A percentile compares a stretch with the other conserved stretches of the same genome.
Conservation (phyloP, 2,329 filamentous ascomycete species). For the Colletotrichum destructivum region DNA sequence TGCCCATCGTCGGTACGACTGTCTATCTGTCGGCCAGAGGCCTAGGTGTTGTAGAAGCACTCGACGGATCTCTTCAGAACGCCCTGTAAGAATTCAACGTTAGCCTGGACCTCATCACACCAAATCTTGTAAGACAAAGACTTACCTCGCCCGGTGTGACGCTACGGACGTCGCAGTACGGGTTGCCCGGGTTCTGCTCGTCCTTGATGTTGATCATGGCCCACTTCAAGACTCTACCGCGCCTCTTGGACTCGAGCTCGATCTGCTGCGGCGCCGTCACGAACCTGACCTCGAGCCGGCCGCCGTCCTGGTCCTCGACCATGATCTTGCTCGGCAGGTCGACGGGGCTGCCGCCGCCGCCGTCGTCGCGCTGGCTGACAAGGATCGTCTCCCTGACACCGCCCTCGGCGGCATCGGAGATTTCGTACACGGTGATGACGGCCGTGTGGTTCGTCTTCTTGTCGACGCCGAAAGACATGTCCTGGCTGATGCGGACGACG, state of each 20-base stretch:
- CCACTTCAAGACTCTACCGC: too few species aligned
- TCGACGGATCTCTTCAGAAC: too few species aligned
- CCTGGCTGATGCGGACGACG: conserved; percentile 10
- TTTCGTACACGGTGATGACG: conserved; percentile 7
- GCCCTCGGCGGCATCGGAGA: background rate
- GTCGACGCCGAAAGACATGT: background rate
- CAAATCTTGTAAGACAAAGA: too few species aligned
- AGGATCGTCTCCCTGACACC: background rate
- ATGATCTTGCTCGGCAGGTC: conserved; percentile 2
- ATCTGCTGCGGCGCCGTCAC: background rate
- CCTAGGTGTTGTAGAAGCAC: too few species aligned
- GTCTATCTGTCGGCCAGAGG: too few species aligned
- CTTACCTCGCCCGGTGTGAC: too few species aligned
- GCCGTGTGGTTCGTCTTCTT: conserved; percentile 8
- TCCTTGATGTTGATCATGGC: conserved; percentile 7
- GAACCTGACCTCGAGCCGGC: background rate
- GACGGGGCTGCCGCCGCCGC: conserved; percentile 47
- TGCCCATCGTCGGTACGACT: too few species aligned
- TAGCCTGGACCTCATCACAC: too few species aligned
- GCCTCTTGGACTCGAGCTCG: conserved; percentile 6
- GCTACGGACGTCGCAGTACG: too few species aligned
- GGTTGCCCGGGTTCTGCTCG: too few species aligned
- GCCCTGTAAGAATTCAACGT: too few species aligned
- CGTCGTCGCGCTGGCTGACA: conserved; percentile 47
- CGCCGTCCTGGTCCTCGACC: background rate